These are phyloP conservation scores for Solanum neorickii DNA, from an alignment of 257 asterid genomes.

Conservation along the genomic window DNA sequence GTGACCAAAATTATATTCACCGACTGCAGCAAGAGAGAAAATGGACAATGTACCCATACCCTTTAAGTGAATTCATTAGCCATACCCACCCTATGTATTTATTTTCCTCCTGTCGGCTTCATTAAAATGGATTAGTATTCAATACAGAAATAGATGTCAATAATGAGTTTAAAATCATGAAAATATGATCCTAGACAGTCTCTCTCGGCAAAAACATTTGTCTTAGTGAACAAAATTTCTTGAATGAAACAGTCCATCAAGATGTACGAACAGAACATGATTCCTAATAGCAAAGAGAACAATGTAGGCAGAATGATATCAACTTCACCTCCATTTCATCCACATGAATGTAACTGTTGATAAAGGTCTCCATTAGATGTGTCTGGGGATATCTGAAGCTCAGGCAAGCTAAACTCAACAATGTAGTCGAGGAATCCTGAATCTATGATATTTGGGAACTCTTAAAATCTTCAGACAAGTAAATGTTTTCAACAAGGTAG, in stretches of 20 bases:
- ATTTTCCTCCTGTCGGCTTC: background rate
- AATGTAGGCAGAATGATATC: background rate
- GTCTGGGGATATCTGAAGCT: background rate
- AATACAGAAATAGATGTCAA: background rate
- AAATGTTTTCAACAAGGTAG: background rate
- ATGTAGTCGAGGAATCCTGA: background rate
- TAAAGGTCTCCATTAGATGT: background rate
- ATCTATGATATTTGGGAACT: background rate
- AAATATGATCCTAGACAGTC: background rate
- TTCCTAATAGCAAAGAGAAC: background rate
- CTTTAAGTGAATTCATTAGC: background rate
- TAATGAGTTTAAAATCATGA: background rate
- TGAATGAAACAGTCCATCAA: background rate
- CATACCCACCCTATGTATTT: background rate
- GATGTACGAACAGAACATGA: background rate
- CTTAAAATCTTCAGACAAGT: background rate
- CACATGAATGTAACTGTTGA: background rate
- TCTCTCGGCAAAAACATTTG: background rate
- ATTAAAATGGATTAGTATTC: background rate
- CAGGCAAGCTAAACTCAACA: background rate
- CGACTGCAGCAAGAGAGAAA: background rate
- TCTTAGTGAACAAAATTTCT: background rate
- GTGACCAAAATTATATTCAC: background rate
- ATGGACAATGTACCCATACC: background rate
- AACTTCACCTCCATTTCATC: background rate